Evolutionary conservation across 108 stramenopile species (phyloP), one percentile per base, ranked within the genome.

Genomic region (Fistulifera pelliculosa): DNA sequence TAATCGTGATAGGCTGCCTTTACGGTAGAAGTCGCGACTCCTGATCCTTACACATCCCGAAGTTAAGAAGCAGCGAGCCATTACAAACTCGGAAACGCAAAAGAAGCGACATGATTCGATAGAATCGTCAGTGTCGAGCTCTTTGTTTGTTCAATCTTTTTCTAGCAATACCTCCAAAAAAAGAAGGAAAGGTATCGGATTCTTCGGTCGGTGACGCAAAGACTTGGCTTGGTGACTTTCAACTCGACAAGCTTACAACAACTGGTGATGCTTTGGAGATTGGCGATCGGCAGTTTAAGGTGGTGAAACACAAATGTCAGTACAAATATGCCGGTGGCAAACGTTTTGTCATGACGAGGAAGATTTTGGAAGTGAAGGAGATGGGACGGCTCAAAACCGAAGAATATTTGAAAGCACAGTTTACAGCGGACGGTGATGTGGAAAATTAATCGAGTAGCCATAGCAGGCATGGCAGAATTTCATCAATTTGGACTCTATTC

Each of bases 321-420:
- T 81, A 81, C 68, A 81, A 80, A 22, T 88, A 88, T 67, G 82
- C 80, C 1, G 86, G 86, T 17, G 86, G 86, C 19, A 51, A 76
- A 61, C 61, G 74, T 38, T 82, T 88, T 59, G 77, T 77, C 27
- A 81, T 88, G 86, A 70, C 79, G 0, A 58, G 86, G 22, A 88
- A 88, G 58, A 83, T 90, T 43, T 54, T 90, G 31, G 78, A 90
- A 44, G 88, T 90, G 19, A 90, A 85, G 54, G 81, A 80, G 52
- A 44, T 83, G 0, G 69, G 60, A 3, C 62, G 88, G 52, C 65
- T 80, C 16, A 61, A 67, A 10, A 69, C 69, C 38, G 83, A 89
- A 61, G 79, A 67, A 17, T 50, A 50, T 21, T 15, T 62, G 13
- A 27, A 23, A 18, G 24, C 45, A 49, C 44, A 45, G 11, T 45